A percentile compares a stretch with the other conserved stretches of the same genome.
Evolutionary conservation across 176 grass and related monocot genomes (phyloP).

Genomic region (Echinochloa phyllopogon): DNA sequence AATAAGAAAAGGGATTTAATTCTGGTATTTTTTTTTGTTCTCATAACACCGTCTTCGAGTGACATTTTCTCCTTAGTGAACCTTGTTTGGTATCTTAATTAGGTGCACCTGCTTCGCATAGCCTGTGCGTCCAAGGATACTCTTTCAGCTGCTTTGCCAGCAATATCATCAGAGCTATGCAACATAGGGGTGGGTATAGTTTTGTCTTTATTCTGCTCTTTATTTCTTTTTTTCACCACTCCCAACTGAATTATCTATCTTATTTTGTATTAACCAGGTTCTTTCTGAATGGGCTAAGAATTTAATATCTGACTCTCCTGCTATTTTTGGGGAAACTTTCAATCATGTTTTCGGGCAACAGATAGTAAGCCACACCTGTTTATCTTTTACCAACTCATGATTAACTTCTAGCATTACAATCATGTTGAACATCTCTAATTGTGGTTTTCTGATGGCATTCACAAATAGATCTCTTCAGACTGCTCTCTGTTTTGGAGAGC

Average conservation of each 20-base stretch:
- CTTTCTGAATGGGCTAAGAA: conserved; percentile 90
- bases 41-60: conserved; percentile 1
- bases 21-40: conserved; percentile 57
- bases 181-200: conserved; percentile 76
- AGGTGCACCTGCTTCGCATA: conserved; percentile 87
- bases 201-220: conserved; percentile 4
- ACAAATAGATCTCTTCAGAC: conserved; percentile 71
- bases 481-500: conserved; percentile 79
- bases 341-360: conserved; percentile 68
- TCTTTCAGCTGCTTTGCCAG: conserved; percentile 71
- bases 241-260: conserved; percentile 25
- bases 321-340: conserved; percentile 71
- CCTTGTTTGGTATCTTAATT: conserved; percentile 45
- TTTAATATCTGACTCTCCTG: conserved; percentile 75
- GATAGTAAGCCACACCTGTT: conserved; percentile 47
- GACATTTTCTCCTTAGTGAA: conserved; percentile 42
- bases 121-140: conserved; percentile 82
- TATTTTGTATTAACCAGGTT: conserved; percentile 57
- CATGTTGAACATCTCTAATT: conserved; percentile 15
- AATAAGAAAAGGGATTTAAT: conserved; percentile 88
- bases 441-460: conserved; percentile 38
- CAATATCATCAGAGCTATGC: conserved; percentile 76
- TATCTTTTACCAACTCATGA: conserved; percentile 32
- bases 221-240: conserved; percentile 32
- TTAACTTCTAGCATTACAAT: conserved; percentile 19